Percentiles rank a stretch among this genome's conserved stretches.
phyloP scores from a whole-genome alignment of 208 protist genomes.

The Tetramitus jugosus region DNA sequence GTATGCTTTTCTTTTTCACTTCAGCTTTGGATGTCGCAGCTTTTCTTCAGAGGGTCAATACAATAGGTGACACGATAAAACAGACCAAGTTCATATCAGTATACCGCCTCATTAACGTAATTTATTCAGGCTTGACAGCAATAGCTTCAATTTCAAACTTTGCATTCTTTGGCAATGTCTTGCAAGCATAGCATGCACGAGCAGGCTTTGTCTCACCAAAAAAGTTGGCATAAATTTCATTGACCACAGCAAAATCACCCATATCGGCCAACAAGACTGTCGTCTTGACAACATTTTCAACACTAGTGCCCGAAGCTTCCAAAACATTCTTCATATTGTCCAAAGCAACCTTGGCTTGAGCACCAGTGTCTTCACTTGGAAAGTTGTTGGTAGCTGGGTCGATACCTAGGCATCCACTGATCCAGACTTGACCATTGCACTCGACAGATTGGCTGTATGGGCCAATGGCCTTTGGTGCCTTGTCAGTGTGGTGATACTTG shows the following conservation, averaged over 20 bases:
- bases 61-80: no score
- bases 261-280: conserved; percentile 54
- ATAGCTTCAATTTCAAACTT: conserved; percentile 58
- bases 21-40: no score
- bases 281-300: conserved; percentile 53
- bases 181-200: conserved; percentile 44
- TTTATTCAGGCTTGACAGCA: conserved; percentile 27
- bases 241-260: conserved; percentile 53
- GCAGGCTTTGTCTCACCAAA: conserved; percentile 40
- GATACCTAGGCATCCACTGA: not conserved
- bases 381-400: no score
- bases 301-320: conserved; percentile 42
- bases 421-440: not conserved
- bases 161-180: conserved; percentile 44
- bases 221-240: conserved; percentile 50
- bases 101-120: no score
- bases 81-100: no score
- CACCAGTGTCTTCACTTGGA: not conserved
- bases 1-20: no score
- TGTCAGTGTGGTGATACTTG: no score
- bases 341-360: conserved; percentile 37
- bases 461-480: not conserved
- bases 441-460: conserved; percentile 1
- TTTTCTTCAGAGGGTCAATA: no score
- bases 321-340: conserved; percentile 49